A percentile compares a stretch with the other conserved stretches of the same genome.
Evolutionary conservation across 768 basidiomycete genomes (phyloP).

Genomic region (Boletus sensibilis): DNA sequence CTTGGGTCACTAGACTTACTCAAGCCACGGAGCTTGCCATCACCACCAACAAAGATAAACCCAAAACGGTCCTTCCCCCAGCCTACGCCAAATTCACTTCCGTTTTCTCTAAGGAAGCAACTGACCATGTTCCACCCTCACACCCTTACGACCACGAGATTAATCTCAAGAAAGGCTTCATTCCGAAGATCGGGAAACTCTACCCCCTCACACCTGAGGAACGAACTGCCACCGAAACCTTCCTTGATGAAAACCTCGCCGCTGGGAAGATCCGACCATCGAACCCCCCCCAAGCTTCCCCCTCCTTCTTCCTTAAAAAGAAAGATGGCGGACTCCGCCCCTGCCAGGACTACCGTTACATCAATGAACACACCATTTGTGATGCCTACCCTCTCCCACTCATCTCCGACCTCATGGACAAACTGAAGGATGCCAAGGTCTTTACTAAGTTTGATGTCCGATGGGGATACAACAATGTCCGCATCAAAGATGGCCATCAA

Average conservation of each 20-base stretch:
- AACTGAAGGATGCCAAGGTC: background rate
- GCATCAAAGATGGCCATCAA: too few relatives aligned
- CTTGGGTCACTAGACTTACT: too few relatives aligned
- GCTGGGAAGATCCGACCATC: background rate
- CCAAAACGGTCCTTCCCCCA: too few relatives aligned
- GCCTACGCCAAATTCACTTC: too few relatives aligned
- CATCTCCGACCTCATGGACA: background rate
- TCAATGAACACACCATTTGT: background rate
- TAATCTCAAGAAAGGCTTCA: background rate
- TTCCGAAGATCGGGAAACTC: background rate
- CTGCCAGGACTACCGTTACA: too few relatives aligned
- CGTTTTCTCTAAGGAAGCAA: too few relatives aligned
- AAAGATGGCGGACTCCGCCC: background rate
- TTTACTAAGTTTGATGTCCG: background rate
- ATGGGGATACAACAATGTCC: too few relatives aligned
- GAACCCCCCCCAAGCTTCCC: background rate
- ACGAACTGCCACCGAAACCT: background rate
- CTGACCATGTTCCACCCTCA: background rate
- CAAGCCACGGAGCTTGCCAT: too few relatives aligned
- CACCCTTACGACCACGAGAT: background rate
- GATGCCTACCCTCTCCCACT: background rate
- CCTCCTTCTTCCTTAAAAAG: background rate
- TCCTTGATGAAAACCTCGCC: background rate
- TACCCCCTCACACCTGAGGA: background rate
- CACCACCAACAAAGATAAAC: too few relatives aligned